Evolutionary conservation across 2,329 filamentous ascomycete species (phyloP).

Genomic region (Trichoderma afroharzianum): DNA sequence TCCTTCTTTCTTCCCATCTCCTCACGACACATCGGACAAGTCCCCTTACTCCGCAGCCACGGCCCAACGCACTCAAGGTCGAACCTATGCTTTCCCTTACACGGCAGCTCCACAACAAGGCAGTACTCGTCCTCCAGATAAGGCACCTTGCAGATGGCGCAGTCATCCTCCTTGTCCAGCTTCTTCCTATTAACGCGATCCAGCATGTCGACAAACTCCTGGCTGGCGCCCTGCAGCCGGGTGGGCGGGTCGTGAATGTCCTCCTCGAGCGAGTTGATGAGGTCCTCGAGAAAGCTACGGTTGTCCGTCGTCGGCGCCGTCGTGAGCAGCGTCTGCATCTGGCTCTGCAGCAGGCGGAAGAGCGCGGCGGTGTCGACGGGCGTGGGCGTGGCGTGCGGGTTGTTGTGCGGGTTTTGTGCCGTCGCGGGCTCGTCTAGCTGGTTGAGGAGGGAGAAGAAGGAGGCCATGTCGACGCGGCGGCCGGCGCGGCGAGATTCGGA

Average conservation of each 20-base stretch:
- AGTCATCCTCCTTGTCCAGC: constrained; percentile 50
- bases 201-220: constrained; percentile 56
- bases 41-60: constrained; percentile 62
- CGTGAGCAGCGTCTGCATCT: constrained; percentile 49
- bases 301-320: constrained; percentile 49
- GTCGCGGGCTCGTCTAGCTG: constrained; percentile 42
- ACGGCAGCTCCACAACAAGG: constrained; percentile 62
- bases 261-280: constrained; percentile 46
- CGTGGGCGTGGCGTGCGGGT: constrained; percentile 56
- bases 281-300: constrained; percentile 46
- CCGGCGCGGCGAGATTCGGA: constrained; percentile 36
- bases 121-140: constrained; percentile 61
- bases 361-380: constrained; percentile 56
- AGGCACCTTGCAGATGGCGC: constrained; percentile 60
- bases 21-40: constrained; percentile 60
- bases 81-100: constrained; percentile 55
- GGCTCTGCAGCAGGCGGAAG: constrained; percentile 56
- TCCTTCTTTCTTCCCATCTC: constrained; percentile 56
- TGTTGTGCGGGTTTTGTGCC: constrained; percentile 41
- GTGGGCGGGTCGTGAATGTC: constrained; percentile 52
- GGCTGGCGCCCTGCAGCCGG: constrained; percentile 51
- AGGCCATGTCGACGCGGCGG: constrained; percentile 61
- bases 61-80: constrained; percentile 66
- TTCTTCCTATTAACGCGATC: constrained; percentile 54
- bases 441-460: constrained; percentile 56